These are phyloP conservation scores for Larix kaempferi DNA, from an alignment of 75 land plant species.

Conservation along the genomic window DNA sequence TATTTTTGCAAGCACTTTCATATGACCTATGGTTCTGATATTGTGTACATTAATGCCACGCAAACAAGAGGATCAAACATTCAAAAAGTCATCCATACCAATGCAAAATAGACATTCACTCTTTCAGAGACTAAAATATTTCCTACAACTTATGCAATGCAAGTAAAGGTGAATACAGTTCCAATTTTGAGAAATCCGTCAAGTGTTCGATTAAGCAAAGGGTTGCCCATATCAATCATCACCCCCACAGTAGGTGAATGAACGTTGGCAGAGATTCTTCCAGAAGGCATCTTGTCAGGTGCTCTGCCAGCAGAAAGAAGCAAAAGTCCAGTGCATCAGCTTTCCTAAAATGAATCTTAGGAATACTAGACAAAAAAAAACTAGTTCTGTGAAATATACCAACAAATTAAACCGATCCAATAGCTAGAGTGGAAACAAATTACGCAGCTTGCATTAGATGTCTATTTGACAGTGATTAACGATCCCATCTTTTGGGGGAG, in stretches of 20 bases:
- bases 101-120: not conserved
- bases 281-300: slow-evolving; percentile 48
- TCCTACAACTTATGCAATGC: not conserved
- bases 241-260: slow-evolving; percentile 64
- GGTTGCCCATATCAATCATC: slow-evolving; percentile 70
- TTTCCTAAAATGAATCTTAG: not conserved
- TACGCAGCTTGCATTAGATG: not conserved
- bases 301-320: not conserved
- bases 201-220: slow-evolving; percentile 71
- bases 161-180: slow-evolving; percentile 24
- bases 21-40: not conserved
- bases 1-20: not conserved
- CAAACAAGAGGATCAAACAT: not conserved
- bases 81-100: not conserved
- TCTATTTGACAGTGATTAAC: not conserved
- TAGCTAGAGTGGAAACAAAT: not conserved
- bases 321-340: not conserved
- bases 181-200: slow-evolving; percentile 92
- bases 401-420: not conserved
- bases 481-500: not conserved
- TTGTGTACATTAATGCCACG: not conserved
- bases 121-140: not conserved
- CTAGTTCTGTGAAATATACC: not conserved
- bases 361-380: not conserved
- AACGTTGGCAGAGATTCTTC: slow-evolving; percentile 33